phyloP scores from a whole-genome alignment of 2,329 filamentous ascomycete genomes.

The Neopestalotiopsis sp. region DNA sequence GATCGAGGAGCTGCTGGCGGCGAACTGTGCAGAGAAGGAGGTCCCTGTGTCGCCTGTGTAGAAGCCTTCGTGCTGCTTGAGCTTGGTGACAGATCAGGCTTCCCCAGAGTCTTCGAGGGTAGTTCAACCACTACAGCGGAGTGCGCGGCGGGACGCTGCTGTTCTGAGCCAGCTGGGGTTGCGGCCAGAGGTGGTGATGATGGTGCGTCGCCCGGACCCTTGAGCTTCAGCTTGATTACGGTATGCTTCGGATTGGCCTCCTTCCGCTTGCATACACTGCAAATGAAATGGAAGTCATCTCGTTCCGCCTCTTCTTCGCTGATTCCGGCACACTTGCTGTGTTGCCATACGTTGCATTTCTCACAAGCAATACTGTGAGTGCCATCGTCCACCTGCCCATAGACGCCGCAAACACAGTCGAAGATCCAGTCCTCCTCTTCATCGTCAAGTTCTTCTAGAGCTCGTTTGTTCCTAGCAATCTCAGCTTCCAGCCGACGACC shows the following conservation, averaged over 20 bases:
- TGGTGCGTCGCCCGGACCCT: constrained; percentile 30
- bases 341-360: constrained; percentile 93
- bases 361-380: constrained; percentile 94
- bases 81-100: constrained; percentile 21
- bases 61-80: constrained; percentile 11
- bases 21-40: constrained; percentile 24
- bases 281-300: constrained; percentile 87
- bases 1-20: constrained; percentile 24
- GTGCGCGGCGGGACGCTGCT: constrained; percentile 19
- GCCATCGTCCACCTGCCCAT: constrained; percentile 93
- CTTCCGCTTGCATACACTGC: constrained; percentile 75
- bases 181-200: constrained; percentile 28
- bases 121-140: constrained; percentile 26
- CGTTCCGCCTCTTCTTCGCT: constrained; percentile 79
- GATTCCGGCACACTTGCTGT: constrained; percentile 89
- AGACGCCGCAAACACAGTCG: constrained; percentile 88
- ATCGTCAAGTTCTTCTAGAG: constrained; percentile 71
- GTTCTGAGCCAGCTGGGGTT: constrained; percentile 26
- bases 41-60: constrained; percentile 19
- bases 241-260: constrained; percentile 62
- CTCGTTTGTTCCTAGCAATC: constrained; percentile 79
- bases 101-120: constrained; percentile 22
- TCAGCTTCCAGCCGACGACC: constrained; percentile 82
- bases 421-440: constrained; percentile 90
- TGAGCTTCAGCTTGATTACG: constrained; percentile 60